phyloP scores from a whole-genome alignment of 1,284 basidiomycete genomes.

The Polyporus tsugae region DNA sequence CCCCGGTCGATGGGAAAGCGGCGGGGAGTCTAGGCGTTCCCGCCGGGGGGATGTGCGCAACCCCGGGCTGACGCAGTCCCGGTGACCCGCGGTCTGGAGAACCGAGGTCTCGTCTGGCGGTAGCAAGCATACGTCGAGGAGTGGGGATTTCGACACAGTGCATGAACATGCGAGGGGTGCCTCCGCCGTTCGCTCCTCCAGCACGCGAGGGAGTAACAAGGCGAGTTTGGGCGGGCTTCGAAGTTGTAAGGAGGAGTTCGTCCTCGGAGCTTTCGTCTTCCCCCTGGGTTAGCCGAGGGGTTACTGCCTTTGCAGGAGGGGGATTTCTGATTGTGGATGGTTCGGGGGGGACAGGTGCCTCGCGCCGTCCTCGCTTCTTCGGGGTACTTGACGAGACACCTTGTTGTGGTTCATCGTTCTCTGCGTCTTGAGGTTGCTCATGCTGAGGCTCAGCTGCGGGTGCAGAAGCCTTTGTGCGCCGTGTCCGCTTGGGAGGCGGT shows the following conservation, averaged over 20 bases:
- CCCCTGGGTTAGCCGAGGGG: slow-evolving; percentile 7
- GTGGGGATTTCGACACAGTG: slow-evolving; percentile 52
- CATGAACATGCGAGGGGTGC: slow-evolving; percentile 45
- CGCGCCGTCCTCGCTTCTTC: slow-evolving; percentile 13
- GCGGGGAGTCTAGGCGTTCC: slow-evolving; percentile 27
- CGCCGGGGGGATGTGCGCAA: slow-evolving; percentile 13
- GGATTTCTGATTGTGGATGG: not conserved
- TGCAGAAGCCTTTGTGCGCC: slow-evolving; percentile 4
- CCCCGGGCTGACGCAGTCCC: slow-evolving; percentile 14
- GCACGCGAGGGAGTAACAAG: slow-evolving; percentile 41
- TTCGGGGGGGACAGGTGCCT: not conserved
- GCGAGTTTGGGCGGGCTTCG: slow-evolving; percentile 29
- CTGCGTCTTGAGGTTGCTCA: not conserved
- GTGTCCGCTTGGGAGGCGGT: not conserved
- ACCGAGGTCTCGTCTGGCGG: slow-evolving; percentile 19
- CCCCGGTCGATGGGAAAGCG: slow-evolving; percentile 19
- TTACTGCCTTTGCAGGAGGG: slow-evolving; percentile 8
- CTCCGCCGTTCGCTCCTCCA: slow-evolving; percentile 18
- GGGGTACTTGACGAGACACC: slow-evolving; percentile 3
- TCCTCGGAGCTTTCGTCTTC: slow-evolving; percentile 38
- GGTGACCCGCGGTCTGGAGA: slow-evolving; percentile 33
- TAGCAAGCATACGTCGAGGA: slow-evolving; percentile 29
- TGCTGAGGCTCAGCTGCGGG: not conserved
- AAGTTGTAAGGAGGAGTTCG: slow-evolving; percentile 45
- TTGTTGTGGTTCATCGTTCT: not conserved